phyloP scores from a whole-genome alignment of 805 yeast genomes.

The Wickerhamomyces pijperi region DNA sequence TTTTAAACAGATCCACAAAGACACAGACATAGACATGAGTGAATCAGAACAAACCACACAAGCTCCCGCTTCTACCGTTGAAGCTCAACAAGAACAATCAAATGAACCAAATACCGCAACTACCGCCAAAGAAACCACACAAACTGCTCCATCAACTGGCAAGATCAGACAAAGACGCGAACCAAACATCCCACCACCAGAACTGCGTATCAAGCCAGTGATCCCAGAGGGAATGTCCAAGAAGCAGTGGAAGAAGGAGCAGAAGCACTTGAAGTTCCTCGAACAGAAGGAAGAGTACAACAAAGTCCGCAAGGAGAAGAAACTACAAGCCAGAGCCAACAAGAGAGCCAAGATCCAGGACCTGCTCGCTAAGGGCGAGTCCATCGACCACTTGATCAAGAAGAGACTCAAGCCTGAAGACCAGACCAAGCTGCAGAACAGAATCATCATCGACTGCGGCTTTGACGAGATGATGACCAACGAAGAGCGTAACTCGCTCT shows the following conservation, averaged over 20 bases:
- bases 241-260: conserved; percentile 69
- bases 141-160: background rate
- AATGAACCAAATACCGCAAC: background rate
- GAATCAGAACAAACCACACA: too few relatives aligned
- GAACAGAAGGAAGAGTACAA: conserved; percentile 52
- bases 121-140: background rate
- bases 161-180: background rate
- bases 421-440: conserved; percentile 38
- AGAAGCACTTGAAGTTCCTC: conserved; percentile 48
- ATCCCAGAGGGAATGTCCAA: conserved; percentile 86
- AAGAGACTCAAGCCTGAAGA: conserved; percentile 26
- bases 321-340: conserved; percentile 30
- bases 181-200: background rate
- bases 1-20: too few relatives aligned
- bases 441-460: conserved; percentile 73
- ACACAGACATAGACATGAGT: too few relatives aligned
- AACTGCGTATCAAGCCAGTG: conserved; percentile 9
- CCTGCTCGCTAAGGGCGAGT: conserved; percentile 27
- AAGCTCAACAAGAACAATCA: too few relatives aligned
- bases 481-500: conserved; percentile 55
- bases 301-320: conserved; percentile 41
- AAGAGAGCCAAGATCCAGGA: conserved; percentile 28
- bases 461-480: conserved; percentile 86
- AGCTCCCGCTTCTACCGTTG: too few relatives aligned
- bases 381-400: conserved; percentile 25